Conservation (phyloP, 2,329 filamentous ascomycete genomes). For the Curvularia spicifera region DNA sequence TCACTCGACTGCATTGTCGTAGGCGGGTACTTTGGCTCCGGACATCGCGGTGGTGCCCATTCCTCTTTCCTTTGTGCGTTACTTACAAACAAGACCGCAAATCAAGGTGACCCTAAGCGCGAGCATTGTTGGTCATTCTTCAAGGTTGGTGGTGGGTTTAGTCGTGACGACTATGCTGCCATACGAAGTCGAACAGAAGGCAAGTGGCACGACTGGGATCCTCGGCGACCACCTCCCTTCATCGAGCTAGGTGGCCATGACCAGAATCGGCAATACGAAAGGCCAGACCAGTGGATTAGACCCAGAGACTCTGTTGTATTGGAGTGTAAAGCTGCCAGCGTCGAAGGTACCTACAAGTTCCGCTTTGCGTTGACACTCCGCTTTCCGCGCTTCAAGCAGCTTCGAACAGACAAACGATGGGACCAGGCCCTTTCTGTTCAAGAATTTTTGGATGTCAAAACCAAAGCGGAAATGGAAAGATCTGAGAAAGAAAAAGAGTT, state of each 20-base stretch:
- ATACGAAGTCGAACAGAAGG: constrained; percentile 85
- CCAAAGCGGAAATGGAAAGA: constrained; percentile 66
- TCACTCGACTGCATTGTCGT: constrained; percentile 88
- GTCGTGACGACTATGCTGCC: constrained; percentile 80
- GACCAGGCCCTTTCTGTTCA: constrained; percentile 76
- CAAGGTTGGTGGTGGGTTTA: constrained; percentile 95
- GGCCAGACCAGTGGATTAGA: constrained; percentile 91
- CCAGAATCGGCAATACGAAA: constrained; percentile 75
- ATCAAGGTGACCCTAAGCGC: constrained; percentile 61
- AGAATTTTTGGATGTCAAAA: constrained; percentile 76
- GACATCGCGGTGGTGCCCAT: constrained; percentile 78
- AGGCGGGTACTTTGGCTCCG: constrained; percentile 91
- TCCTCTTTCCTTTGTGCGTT: constrained; percentile 92
- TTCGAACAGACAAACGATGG: constrained; percentile 87
- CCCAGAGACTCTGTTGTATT: constrained; percentile 87
- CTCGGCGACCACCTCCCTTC: constrained; percentile 75
- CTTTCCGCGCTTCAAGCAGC: constrained; percentile 85
- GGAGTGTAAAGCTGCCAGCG: constrained; percentile 84
- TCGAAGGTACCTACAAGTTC: constrained; percentile 78
- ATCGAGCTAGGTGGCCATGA: constrained; percentile 76
- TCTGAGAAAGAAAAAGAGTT: constrained; percentile 70
- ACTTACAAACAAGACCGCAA: constrained; percentile 72
- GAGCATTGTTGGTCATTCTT: constrained; percentile 93
- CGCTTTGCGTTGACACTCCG: constrained; percentile 77
- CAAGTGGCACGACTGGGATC: constrained; percentile 89